Base-by-base conservation (phyloP, 768 basidiomycete genomes). In the Mycena alexandri region DNA sequence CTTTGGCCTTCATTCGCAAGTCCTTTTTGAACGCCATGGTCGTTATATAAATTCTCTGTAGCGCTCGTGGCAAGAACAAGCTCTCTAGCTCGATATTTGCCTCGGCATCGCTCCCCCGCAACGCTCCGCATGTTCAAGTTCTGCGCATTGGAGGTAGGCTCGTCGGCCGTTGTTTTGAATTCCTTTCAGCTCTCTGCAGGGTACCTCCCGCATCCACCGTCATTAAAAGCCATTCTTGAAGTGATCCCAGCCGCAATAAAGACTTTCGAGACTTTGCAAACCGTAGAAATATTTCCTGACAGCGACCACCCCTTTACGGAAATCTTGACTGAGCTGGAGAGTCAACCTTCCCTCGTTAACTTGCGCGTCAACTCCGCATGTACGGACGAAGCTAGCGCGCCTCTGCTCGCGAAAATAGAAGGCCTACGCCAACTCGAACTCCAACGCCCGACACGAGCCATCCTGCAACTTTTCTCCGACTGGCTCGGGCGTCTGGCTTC, bases 61-160 rank as follows among this genome's bases (percentile, higher is more conserved):
- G 47, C 46, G 25, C 59, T 42, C 43, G 52, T 8, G 34, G 36
- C 25, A 65, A 10, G 52, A 59, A 47, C 63, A 69, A n/a, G 61
- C 33, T 57, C 43, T 53, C 24, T 36, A 44, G 14, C 19, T 50
- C 50, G 63, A 50, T 55, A 29, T 21, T 86, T 25, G 41, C 71
- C 1, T 84, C 84, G 12, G 84, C 86, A 0, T 77, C 74, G 59
- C 74, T 80, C 36, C 77, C 81, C 16, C 74, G 74, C 54, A 80
- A 87, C 67, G 80, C 82, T 17, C 59, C 58, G 6, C 75, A 82
- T 68, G 87, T 89, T 2, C 69, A 73, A 11, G 74, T 78, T 57
- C 74, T 88, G 21, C 80, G 84, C 75, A 78, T 89, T 43, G 76
- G 76, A 54, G 86, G 87, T 87, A 76, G 1, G 48, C 12, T 22